Base-by-base conservation (phyloP, 129 eudicot genomes). In the Gnaphalium uliginosum region DNA sequence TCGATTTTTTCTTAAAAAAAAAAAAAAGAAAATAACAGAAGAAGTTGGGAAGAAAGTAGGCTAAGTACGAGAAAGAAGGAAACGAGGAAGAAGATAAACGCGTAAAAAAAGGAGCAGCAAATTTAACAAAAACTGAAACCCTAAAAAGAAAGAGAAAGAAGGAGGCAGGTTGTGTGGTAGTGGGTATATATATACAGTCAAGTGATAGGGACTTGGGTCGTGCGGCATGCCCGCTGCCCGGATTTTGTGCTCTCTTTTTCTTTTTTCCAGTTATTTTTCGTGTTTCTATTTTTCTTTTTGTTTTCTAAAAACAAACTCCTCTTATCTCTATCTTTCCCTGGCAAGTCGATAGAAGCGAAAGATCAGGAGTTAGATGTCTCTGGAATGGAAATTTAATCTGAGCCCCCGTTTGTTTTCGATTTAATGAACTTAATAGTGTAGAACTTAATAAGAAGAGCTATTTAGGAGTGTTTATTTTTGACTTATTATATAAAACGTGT, bases 191-290 rank as follows among this genome's bases (percentile, higher is more conserved):
- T 79, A 82, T 39, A 68, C 18, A 66, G 51, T 18, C n/a, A 32
- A 9, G 14, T 51, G 76, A 64, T 13, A 67, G 75, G 23, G 69
- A 76, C 78, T 11, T 63, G 80, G 46, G 69, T 71, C 73, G 80
- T 78, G 87, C 69, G 81, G 77, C 66, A 78, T 72, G 80, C 82
- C 87, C 87, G 84, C 78, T 76, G 66, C 85, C 87, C 87, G 81
- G 39, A 68, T 46, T 74, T 69, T 6, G 1, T 51, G 62, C 35
- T 48, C 58, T 27, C 14, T 76, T 9, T 17, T 48, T 60, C 18
- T n/a, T 23, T 0, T 59, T 19, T 29, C 13, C 48, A 1, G 27
- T 22, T 19, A 30, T 65, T 26, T 14, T 27, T 72, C 8, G 35
- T 19, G 30, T 25, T 50, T 5, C n/a, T 10, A 17, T 57, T 25